These are phyloP conservation scores for Aspergillus wentii DNA, from an alignment of 495 filamentous ascomycete species.

Conservation along the genomic window DNA sequence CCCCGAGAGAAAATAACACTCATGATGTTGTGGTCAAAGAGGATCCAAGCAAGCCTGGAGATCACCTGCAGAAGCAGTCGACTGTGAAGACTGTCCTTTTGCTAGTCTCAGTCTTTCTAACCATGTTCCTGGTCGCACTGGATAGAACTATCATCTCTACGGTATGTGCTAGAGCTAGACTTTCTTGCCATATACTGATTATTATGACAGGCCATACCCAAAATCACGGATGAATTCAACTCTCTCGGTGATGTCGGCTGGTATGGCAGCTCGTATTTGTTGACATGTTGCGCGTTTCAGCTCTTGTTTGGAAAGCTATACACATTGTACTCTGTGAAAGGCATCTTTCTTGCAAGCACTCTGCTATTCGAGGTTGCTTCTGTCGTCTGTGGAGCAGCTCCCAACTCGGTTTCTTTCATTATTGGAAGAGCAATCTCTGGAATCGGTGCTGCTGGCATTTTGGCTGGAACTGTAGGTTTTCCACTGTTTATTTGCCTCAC, in stretches of 20 bases:
- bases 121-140: constrained; percentile 45
- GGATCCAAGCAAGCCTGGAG: too few relatives aligned
- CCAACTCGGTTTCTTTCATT: constrained; percentile 60
- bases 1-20: too few relatives aligned
- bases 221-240: constrained; percentile 40
- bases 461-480: constrained; percentile 65
- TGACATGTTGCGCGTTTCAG: constrained; percentile 28
- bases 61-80: constrained; percentile 31
- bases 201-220: too few relatives aligned
- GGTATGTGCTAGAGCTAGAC: too few relatives aligned
- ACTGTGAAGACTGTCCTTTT: constrained; percentile 76
- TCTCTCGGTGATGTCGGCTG: constrained; percentile 39
- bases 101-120: constrained; percentile 65
- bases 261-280: constrained; percentile 39
- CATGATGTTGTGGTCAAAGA: too few relatives aligned
- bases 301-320: constrained; percentile 27
- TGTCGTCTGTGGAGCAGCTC: constrained; percentile 63
- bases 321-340: constrained; percentile 25
- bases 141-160: constrained; percentile 45
- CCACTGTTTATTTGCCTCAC: too few relatives aligned
- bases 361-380: constrained; percentile 67
- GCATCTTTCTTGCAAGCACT: constrained; percentile 57
- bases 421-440: constrained; percentile 74
- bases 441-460: constrained; percentile 67
- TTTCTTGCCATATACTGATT: too few relatives aligned